Conservation (phyloP, 2,329 filamentous ascomycete genomes). For the Phyllosticta citriasiana region DNA sequence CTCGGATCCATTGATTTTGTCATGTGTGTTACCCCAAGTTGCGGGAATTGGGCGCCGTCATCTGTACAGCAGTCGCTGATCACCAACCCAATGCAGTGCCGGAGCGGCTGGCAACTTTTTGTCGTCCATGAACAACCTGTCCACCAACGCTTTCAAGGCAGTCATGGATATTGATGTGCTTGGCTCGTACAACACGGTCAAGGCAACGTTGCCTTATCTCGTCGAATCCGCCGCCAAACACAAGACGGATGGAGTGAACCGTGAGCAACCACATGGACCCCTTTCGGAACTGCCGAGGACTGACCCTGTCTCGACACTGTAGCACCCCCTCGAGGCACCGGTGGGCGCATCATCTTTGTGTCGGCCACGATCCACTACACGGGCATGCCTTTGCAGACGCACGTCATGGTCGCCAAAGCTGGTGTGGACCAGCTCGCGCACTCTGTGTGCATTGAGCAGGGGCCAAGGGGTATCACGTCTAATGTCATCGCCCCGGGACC, state of each 20-base stretch:
- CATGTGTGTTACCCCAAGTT: conserved; percentile 50
- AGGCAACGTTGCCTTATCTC: conserved; percentile 78
- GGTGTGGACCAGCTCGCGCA: conserved; percentile 77
- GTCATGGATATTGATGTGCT: conserved; percentile 96
- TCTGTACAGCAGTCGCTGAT: conserved; percentile 2
- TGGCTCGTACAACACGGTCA: conserved; percentile 89
- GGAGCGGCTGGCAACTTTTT: conserved; percentile 96
- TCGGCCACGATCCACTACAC: conserved; percentile 88
- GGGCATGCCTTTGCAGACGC: conserved; percentile 73
- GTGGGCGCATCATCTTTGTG: conserved; percentile 80
- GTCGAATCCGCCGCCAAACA: conserved; percentile 59
- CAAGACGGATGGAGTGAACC: conserved; percentile 47
- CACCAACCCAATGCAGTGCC: conserved; percentile 45
- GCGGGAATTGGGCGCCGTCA: not conserved
- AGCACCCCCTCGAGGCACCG: conserved; percentile 42
- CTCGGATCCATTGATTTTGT: conserved; percentile 85
- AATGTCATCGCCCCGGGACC: conserved; percentile 86
- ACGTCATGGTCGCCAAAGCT: conserved; percentile 87
- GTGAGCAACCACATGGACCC: conserved; percentile 19
- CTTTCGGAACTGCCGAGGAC: not conserved
- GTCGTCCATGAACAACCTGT: conserved; percentile 70
- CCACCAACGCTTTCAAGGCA: conserved; percentile 81
- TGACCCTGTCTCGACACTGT: not conserved
- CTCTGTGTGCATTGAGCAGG: conserved; percentile 77
- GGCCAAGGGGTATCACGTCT: conserved; percentile 73